These are phyloP conservation scores for Nothomitra cinnamomea DNA, from an alignment of 2,329 filamentous ascomycete species.

Conservation along the genomic window DNA sequence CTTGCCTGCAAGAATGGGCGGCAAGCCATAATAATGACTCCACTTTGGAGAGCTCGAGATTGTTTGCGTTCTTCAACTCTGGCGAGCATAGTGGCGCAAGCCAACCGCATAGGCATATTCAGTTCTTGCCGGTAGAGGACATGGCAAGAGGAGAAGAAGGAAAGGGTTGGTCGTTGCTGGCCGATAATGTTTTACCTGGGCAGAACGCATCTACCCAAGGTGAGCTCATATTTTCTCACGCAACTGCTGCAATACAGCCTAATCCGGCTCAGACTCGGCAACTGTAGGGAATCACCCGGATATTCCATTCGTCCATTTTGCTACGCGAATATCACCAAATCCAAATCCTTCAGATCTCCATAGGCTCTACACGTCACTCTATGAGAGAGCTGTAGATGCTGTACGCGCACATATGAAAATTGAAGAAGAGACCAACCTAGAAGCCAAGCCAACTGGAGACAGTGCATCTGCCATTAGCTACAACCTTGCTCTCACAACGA, in stretches of 20 bases:
- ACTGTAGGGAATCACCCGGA: neutral
- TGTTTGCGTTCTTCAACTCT: constrained; percentile 34
- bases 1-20: constrained; percentile 26
- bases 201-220: neutral
- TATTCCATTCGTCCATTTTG: constrained; percentile 36
- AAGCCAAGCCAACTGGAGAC: constrained; percentile 13
- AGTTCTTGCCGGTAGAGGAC: constrained; percentile 29
- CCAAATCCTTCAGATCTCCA: constrained; percentile 22
- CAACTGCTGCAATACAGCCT: constrained; percentile 9
- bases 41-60: constrained; percentile 10
- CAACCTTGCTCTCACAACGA: constrained; percentile 38
- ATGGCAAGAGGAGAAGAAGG: constrained; percentile 21
- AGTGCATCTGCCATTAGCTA: constrained; percentile 33
- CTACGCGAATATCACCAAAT: constrained; percentile 23
- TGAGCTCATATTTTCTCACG: constrained; percentile 12
- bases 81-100: constrained; percentile 30
- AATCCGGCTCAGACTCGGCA: constrained; percentile 6
- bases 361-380: constrained; percentile 22
- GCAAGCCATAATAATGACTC: constrained; percentile 1
- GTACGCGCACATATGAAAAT: neutral
- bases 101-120: constrained; percentile 29
- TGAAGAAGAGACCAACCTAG: constrained; percentile 12
- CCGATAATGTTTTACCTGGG: constrained; percentile 3
- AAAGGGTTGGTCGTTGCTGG: constrained; percentile 23
- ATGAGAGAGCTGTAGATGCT: constrained; percentile 22